Percentiles rank a stretch among this genome's conserved stretches.
Evolutionary conservation across 2,329 filamentous ascomycete species (phyloP).

Genomic region (Cercospora sp.): DNA sequence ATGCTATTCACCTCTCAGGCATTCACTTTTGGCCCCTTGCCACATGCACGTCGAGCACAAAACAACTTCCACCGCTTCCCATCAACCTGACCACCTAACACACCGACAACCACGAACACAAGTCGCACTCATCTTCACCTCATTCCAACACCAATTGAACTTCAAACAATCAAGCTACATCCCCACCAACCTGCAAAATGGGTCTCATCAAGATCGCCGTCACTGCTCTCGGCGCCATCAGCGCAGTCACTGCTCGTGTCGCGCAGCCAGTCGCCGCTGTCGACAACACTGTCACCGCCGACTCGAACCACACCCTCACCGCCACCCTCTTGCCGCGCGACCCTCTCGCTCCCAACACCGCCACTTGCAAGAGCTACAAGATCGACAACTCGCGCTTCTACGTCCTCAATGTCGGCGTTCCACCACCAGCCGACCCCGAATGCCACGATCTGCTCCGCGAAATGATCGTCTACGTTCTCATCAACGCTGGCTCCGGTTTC

Average conservation of each 20-base stretch:
- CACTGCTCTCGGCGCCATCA: neutral
- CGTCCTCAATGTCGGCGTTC: neutral
- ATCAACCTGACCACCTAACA: neutral
- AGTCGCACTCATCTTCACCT: neutral
- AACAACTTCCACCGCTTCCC: neutral
- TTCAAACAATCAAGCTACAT: neutral
- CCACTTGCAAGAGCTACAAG: neutral
- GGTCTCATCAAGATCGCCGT: neutral
- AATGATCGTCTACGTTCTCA: neutral
- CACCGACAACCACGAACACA: neutral
- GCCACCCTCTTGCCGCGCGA: neutral
- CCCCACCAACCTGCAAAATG: neutral
- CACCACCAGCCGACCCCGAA: neutral
- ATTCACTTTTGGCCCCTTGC: neutral
- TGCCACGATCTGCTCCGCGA: neutral
- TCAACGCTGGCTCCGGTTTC: neutral
- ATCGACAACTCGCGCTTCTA: conserved; percentile 1
- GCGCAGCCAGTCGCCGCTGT: neutral
- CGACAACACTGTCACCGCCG: neutral
- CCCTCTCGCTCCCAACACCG: neutral
- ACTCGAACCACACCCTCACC: neutral
- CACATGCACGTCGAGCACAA: neutral
- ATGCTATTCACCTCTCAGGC: neutral
- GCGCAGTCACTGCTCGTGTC: neutral
- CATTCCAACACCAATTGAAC: neutral